Evolutionary conservation across 2,329 filamentous ascomycete species (phyloP).

Genomic region (Claviceps pazoutovae): DNA sequence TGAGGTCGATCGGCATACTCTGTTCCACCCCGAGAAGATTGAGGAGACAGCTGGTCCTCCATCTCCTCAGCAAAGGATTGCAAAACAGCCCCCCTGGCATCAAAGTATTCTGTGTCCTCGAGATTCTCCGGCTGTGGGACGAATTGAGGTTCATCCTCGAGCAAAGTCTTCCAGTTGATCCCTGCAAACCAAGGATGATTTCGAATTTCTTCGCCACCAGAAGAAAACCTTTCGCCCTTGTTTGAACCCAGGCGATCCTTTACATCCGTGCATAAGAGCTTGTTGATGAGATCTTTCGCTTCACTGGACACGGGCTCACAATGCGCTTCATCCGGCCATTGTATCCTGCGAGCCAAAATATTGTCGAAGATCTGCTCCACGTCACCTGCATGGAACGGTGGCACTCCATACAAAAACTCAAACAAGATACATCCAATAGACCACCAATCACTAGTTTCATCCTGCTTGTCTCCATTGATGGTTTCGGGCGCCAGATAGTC

Average conservation of each 20-base stretch:
- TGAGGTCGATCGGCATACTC: slow-evolving; percentile 85
- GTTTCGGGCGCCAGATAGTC: slow-evolving; percentile 96
- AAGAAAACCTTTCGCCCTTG: slow-evolving; percentile 64
- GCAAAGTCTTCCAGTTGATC: slow-evolving; percentile 75
- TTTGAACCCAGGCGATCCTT: slow-evolving; percentile 75
- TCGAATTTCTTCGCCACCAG: slow-evolving; percentile 82
- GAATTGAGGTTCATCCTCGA: slow-evolving; percentile 94
- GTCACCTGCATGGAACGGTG: slow-evolving; percentile 81
- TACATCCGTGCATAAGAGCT: slow-evolving; percentile 73
- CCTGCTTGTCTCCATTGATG: slow-evolving; percentile 86
- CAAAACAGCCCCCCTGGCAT: slow-evolving; percentile 77
- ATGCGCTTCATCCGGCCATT: slow-evolving; percentile 79
- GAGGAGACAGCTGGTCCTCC: slow-evolving; percentile 72
- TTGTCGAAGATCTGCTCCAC: slow-evolving; percentile 96
- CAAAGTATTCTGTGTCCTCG: slow-evolving; percentile 97
- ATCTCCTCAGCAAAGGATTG: slow-evolving; percentile 90
- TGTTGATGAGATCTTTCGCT: slow-evolving; percentile 89
- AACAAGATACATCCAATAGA: slow-evolving; percentile 97
- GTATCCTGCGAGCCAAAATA: slow-evolving; percentile 76
- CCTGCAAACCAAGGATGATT: slow-evolving; percentile 78
- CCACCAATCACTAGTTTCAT: slow-evolving; percentile 99
- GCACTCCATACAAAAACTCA: slow-evolving; percentile 85
- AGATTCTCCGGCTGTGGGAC: slow-evolving; percentile 85
- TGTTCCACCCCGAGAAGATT: slow-evolving; percentile 51
- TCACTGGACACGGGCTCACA: slow-evolving; percentile 63